Percentiles rank a stretch among this genome's conserved stretches.
Evolutionary conservation across 1,139 yeast species (phyloP).

Genomic region (Hemisphaericaspora lyxosophila): DNA sequence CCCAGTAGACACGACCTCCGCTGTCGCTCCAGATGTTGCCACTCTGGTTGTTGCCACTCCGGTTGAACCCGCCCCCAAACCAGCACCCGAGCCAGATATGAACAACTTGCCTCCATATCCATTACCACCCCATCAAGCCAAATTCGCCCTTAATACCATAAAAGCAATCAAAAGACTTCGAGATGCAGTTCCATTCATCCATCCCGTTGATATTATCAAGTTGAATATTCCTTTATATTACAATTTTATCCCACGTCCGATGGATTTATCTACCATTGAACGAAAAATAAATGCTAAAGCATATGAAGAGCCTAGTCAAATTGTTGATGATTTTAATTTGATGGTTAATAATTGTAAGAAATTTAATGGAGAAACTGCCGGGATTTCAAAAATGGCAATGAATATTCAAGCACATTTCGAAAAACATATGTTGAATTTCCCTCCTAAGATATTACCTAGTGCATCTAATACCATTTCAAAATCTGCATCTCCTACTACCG

Average conservation of each 20-base stretch:
- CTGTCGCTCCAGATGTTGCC: slow-evolving; percentile 5
- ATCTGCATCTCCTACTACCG: slow-evolving; percentile 41
- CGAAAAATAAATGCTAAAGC: slow-evolving; percentile 68
- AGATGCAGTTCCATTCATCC: slow-evolving; percentile 87
- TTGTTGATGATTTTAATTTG: slow-evolving; percentile 77
- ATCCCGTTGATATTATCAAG: slow-evolving; percentile 87
- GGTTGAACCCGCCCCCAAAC: slow-evolving; percentile 69
- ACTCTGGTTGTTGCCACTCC: too few relatives aligned
- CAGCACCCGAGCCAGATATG: slow-evolving; percentile 72
- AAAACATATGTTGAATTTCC: slow-evolving; percentile 90
- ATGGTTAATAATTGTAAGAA: slow-evolving; percentile 80
- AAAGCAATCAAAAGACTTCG: slow-evolving; percentile 85
- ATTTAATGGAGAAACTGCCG: slow-evolving; percentile 83
- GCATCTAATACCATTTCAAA: slow-evolving; percentile 26
- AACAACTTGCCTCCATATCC: slow-evolving; percentile 64
- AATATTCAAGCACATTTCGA: slow-evolving; percentile 89
- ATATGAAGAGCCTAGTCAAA: slow-evolving; percentile 66
- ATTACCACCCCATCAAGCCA: slow-evolving; percentile 84
- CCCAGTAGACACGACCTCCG: not conserved
- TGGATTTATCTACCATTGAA: slow-evolving; percentile 93
- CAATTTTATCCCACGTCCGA: slow-evolving; percentile 80
- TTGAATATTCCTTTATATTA: slow-evolving; percentile 89
- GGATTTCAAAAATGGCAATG: slow-evolving; percentile 87
- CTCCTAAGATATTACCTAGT: slow-evolving; percentile 65
- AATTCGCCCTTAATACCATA: slow-evolving; percentile 64